Base-by-base conservation (phyloP, 2,329 filamentous ascomycete species). In the Aureobasidium pullulans region DNA sequence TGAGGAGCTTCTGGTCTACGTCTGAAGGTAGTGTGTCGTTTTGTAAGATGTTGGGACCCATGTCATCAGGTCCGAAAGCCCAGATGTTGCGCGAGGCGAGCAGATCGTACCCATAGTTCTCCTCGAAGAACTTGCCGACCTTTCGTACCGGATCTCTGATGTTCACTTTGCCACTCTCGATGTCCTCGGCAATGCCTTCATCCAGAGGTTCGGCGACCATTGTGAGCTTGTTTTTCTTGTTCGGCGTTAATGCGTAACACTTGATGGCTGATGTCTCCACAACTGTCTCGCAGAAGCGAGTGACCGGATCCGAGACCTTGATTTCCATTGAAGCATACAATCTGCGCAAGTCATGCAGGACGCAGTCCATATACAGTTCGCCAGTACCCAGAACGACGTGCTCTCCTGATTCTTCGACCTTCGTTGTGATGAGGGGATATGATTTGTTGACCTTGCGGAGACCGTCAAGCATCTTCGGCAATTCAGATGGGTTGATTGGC, bases 271-370 rank as follows among this genome's bases (percentile, higher is more conserved):
- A 96, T 65, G 94, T 96, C 73, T 99, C 94, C 39, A 96, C 91
- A 29, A 96, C 93, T 0, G 94, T 99, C 76, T 99, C 94, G 75
- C 91, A 96, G 79, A 99, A 99, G 49, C 94, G 83, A 15, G 94
- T 97, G 44, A 99, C 93, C 0, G 94, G 94, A 71, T 99, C 94
- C 0, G 94, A 99, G 50, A 99, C 90, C 76, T 97, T 97, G 76
- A 99, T 89, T 72, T 99, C 94, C 94, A 99, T 99, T 68, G 97
- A 93, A 13, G 94, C 92, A 70, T 96, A 99, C n/a, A 97, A 75
- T 42, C 86, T 84, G 57, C 94, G 88, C 48, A 99, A 81, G 70
- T 99, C 94, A 72, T 99, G 94, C 47, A 99, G 81, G 3, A 99
- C 93, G 68, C 94, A 99, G 72, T 99, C 94, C 92, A 99, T 97